phyloP scores from a whole-genome alignment of 352 stramenopile genomes.

The Albugo candida region DNA sequence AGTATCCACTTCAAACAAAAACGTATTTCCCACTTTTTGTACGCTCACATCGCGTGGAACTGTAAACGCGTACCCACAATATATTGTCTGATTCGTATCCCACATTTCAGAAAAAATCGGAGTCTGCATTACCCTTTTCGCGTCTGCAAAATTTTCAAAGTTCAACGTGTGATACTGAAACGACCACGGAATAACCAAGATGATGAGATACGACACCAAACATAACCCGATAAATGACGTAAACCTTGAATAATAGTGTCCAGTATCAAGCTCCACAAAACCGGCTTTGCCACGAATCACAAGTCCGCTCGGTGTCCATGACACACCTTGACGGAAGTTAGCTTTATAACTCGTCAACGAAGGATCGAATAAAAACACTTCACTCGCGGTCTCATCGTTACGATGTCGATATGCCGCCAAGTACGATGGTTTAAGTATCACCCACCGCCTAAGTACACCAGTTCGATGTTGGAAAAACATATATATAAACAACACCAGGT shows the following conservation, averaged over 20 bases:
- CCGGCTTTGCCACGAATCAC: slow-evolving; percentile 57
- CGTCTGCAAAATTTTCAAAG: slow-evolving; percentile 4
- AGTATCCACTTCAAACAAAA: slow-evolving; percentile 21
- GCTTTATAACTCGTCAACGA: slow-evolving; percentile 53
- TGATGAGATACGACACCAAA: slow-evolving; percentile 30
- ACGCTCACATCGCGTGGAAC: slow-evolving; percentile 26
- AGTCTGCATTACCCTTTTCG: no score
- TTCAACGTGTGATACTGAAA: no score
- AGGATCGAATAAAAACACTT: slow-evolving; percentile 77
- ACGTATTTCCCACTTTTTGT: slow-evolving; percentile 18
- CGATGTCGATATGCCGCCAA: slow-evolving; percentile 66
- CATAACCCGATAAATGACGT: slow-evolving; percentile 40
- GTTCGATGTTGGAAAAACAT: slow-evolving; percentile 77
- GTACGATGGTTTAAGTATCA: slow-evolving; percentile 71
- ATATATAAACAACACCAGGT: slow-evolving; percentile 61
- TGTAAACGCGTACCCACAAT: slow-evolving; percentile 56
- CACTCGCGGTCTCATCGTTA: slow-evolving; percentile 47
- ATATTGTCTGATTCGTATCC: slow-evolving; percentile 12
- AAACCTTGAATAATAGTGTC: slow-evolving; percentile 70
- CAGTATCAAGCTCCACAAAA: slow-evolving; percentile 71
- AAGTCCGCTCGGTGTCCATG: slow-evolving; percentile 74
- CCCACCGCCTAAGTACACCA: slow-evolving; percentile 70
- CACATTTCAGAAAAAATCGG: slow-evolving; percentile 6
- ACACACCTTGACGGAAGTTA: slow-evolving; percentile 64
- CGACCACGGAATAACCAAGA: slow-evolving; percentile 3